phyloP scores from a whole-genome alignment of 1,139 yeast genomes.

The Suhomyces coccinellae region DNA sequence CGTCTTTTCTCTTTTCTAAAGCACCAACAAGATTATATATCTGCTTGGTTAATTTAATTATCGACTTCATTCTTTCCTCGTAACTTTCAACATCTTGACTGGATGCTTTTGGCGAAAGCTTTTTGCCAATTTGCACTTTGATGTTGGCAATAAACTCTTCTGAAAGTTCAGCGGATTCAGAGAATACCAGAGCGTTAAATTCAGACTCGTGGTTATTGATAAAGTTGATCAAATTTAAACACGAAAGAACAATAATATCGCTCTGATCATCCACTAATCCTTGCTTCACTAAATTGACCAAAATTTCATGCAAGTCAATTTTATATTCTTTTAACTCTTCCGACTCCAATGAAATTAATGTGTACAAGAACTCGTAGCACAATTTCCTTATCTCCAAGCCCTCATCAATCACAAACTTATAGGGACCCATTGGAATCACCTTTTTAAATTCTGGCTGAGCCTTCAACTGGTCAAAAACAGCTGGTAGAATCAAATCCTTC shows the following conservation, averaged over 20 bases:
- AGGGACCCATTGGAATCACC: conserved; percentile 81
- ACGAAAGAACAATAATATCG: conserved; percentile 41
- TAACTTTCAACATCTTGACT: conserved; percentile 42
- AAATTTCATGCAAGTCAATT: conserved; percentile 26
- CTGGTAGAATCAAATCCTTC: conserved; percentile 36
- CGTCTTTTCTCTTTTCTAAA: conserved; percentile 1
- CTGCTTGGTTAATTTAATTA: conserved; percentile 26
- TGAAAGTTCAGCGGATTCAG: conserved; percentile 23
- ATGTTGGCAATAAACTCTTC: conserved; percentile 25
- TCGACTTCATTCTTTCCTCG: conserved; percentile 34
- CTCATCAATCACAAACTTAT: conserved; percentile 78
- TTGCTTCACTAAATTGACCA: conserved; percentile 28
- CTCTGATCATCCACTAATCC: conserved; percentile 42
- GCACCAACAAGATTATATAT: conserved; percentile 3
- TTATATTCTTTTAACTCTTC: conserved; percentile 19
- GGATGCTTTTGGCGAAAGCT: conserved; percentile 43
- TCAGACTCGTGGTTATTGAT: conserved; percentile 20
- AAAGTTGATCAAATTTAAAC: conserved; percentile 34
- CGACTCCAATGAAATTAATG: conserved; percentile 39
- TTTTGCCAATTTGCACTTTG: conserved; percentile 33
- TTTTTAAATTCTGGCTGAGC: conserved; percentile 61
- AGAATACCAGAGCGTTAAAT: conserved; percentile 20
- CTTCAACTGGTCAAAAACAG: conserved; percentile 55
- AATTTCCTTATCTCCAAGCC: conserved; percentile 75
- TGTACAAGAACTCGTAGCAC: conserved; percentile 68